Evolutionary conservation across 2,329 filamentous ascomycete genomes (phyloP), one percentile per base, ranked within the genome.

Genomic region (Samsoniella hepiali): DNA sequence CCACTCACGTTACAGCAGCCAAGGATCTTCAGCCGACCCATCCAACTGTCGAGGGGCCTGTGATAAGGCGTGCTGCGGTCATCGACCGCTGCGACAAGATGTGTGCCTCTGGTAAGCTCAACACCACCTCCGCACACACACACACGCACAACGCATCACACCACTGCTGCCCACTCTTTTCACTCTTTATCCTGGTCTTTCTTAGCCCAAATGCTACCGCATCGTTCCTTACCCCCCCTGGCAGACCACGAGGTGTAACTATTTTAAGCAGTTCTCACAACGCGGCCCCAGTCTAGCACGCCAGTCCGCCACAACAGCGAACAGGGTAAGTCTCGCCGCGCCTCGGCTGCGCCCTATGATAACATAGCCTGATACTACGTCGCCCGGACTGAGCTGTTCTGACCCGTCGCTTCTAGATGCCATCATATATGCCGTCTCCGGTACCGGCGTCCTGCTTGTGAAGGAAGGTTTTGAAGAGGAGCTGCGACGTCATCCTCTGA

Each of bases 261-360:
- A 64, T 65, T 65, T 65, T 60, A 54, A 58, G 62, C 67, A 85
- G 84, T 90, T 10, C 81, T 90, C 74, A 83, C 87, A 45, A 84
- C 88, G 2, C 84, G 85, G 67, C 86, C 88, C 7, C 81, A 84
- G 59, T 85, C 85, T 34, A 76, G 81, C 2, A 87, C 86, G 0
- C 82, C 84, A 6, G 79, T 91, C 29, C 87, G 89, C 66, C 89
- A 91, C 69, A 87, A 91, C 69, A 88, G 87, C 62, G 82, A 87
- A 70, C 86, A 91, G 80, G 84, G 84, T 86, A 70, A 69, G 78
- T 51, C 11, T 67, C 38, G 8, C 51, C 58, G 51, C 31, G n/a
- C 51, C 51, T 62, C 51, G 42, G 50, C 59, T 40, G 27, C 29
- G 29, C 47, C 34, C 15, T 51, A 10, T 17, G 11, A 22, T 5